These are phyloP conservation scores for Chalciporus piperatus DNA, from an alignment of 768 basidiomycete species.

Conservation along the genomic window DNA sequence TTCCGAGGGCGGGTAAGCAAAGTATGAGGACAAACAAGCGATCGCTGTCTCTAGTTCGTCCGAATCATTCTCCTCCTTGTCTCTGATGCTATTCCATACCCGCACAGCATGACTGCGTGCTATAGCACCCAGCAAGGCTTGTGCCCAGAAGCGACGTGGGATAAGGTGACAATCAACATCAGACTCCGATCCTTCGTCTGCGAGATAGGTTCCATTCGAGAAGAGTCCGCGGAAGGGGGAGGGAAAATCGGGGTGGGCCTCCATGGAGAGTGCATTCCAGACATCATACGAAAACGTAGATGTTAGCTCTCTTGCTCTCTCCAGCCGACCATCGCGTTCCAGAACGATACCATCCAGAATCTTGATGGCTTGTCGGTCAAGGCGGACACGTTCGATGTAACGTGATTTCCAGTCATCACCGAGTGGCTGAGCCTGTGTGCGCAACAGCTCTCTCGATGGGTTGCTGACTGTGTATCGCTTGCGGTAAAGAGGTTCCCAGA, in stretches of 20 bases:
- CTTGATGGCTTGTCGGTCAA: constrained; percentile 42
- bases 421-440: constrained; percentile 25
- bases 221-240: constrained; percentile 22
- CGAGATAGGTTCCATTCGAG: neutral
- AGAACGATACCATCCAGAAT: constrained; percentile 42
- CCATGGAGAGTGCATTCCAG: constrained; percentile 51
- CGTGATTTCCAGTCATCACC: constrained; percentile 44
- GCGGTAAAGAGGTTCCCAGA: constrained; percentile 57
- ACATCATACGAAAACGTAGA: constrained; percentile 48
- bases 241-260: constrained; percentile 37
- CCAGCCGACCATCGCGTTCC: constrained; percentile 37
- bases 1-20: constrained; percentile 41
- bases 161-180: constrained; percentile 29
- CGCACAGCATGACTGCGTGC: constrained; percentile 40
- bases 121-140: constrained; percentile 41
- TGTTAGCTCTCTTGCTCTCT: constrained; percentile 37
- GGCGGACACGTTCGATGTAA: constrained; percentile 43
- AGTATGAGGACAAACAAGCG: constrained; percentile 52
- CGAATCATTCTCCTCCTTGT: constrained; percentile 5
- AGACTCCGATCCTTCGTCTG: constrained; percentile 5
- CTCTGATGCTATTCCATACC: constrained; percentile 33
- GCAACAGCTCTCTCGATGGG: constrained; percentile 34
- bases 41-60: constrained; percentile 45
- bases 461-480: constrained; percentile 45
- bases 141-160: constrained; percentile 52